Evolutionary conservation across 495 filamentous ascomycete genomes (phyloP), one percentile per base, ranked within the genome.

Genomic region (Alectoria sarmentosa): DNA sequence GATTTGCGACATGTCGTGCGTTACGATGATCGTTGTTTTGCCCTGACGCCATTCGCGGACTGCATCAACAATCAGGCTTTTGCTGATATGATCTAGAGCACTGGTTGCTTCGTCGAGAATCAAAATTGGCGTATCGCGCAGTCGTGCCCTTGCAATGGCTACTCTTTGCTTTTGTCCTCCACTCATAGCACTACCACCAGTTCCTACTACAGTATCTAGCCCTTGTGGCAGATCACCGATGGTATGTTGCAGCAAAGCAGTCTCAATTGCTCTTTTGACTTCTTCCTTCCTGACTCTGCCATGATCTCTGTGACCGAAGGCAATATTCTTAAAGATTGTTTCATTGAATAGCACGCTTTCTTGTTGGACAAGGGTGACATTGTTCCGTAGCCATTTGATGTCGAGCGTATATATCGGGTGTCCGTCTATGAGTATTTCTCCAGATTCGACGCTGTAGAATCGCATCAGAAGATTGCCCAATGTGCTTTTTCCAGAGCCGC

Each of bases 401-500:
- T 91, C 81, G 15, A 97, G 76, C 0, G 74, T 76, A 23, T 83
- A 69, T n/a, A 94, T 77, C 1, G 83, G 73, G 15, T 79, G 69
- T 1, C 85, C 87, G 67, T 95, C 92, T 4, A 98, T 75, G 0
- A 80, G 66, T 28, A 97, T 88, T 9, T 83, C 69, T 0, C 94
- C 94, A 0, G 76, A 75, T 0, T 73, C 75, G 3, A 90, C 84
- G 14, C 82, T 74, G 69, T 96, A 96, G 70, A 92, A 90, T 38
- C 86, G 81, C 59, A 91, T 75, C 3, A 98, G 77, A 3, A 98
- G 75, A 69, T 90, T 91, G 3, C 86, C 85, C 13, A 98, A 70
- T 0, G 94, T 98, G 70, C 90, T 96, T 72, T 98, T 98, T 0
- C 94, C 94, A 17, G 91, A 96, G 2, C 94, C 94, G 68, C 91